phyloP scores from a whole-genome alignment of 345 rosid genomes.

The Salix dunnii region DNA sequence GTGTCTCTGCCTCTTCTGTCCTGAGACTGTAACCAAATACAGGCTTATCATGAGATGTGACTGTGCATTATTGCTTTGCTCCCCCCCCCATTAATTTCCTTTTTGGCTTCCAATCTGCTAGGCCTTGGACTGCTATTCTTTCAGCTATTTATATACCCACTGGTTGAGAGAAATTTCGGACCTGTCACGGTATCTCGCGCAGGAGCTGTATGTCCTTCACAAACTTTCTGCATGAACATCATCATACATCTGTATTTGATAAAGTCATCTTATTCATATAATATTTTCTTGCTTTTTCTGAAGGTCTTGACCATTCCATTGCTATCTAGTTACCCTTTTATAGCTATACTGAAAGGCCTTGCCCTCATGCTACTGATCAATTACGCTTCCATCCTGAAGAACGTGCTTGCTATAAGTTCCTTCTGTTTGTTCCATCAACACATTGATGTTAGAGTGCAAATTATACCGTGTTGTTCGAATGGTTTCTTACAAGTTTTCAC shows the following conservation, averaged over 20 bases:
- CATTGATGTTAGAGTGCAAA: background rate
- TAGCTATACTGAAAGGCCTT: slow-evolving; percentile 38
- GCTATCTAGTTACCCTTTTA: slow-evolving; percentile 42
- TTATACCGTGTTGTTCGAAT: background rate
- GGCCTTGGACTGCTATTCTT: slow-evolving; percentile 50
- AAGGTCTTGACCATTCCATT: slow-evolving; percentile 40
- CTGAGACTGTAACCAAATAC: too few species aligned
- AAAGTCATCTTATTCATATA: background rate
- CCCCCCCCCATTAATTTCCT: background rate
- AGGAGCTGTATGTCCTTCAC: slow-evolving; percentile 38
- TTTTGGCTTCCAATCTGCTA: slow-evolving; percentile 7
- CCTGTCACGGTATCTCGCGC: slow-evolving; percentile 39
- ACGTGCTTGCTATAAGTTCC: slow-evolving; percentile 43
- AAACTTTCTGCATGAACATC: background rate
- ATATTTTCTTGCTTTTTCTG: slow-evolving; percentile 4
- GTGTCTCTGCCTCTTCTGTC: too few species aligned
- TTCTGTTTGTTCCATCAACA: background rate
- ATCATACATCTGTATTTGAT: background rate
- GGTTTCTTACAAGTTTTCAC: background rate
- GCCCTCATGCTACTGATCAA: slow-evolving; percentile 32
- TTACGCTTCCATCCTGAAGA: slow-evolving; percentile 43
- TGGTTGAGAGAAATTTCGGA: slow-evolving; percentile 39
- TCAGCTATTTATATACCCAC: slow-evolving; percentile 45
- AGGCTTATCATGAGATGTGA: background rate
- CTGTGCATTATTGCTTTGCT: background rate